Evolutionary conservation across 169 alveolate species (phyloP).

Genomic region (Plasmodium coatneyi): DNA sequence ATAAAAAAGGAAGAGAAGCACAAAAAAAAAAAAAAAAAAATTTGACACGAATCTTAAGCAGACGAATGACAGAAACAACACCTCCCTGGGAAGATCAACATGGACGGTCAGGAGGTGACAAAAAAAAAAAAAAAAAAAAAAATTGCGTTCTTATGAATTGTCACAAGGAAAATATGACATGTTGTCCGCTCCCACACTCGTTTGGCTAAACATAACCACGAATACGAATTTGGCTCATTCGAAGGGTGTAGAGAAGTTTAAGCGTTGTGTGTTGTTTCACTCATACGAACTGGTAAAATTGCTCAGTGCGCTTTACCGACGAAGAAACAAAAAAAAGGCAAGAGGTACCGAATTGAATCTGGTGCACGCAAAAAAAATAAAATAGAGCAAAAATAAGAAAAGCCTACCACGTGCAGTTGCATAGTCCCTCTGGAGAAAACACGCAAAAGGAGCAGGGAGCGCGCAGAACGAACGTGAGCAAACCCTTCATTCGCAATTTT

Average conservation of each 20-base stretch:
- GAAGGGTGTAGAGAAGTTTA: background rate
- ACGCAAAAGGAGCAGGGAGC: background rate
- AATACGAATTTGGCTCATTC: background rate
- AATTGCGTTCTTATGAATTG: slow-evolving; percentile 18
- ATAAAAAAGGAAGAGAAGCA: background rate
- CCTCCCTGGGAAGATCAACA: background rate
- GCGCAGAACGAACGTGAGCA: background rate
- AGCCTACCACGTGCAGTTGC: background rate
- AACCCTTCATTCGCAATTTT: background rate
- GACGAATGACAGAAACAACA: slow-evolving; percentile 31
- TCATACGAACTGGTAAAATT: background rate
- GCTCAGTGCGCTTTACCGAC: background rate
- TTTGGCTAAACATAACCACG: background rate
- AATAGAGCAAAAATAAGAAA: background rate
- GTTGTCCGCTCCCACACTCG: background rate
- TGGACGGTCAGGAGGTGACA: background rate
- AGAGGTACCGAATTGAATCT: background rate
- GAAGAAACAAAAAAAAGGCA: background rate
- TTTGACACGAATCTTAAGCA: background rate
- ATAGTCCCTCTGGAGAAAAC: background rate
- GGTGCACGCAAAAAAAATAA: background rate
- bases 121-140: slow-evolving; percentile 29
- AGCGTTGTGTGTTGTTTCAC: background rate
- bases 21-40: slow-evolving; percentile 3
- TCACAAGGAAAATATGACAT: background rate